Conservation (phyloP, 208 protist species). For the Trypanosoma melophagium region DNA sequence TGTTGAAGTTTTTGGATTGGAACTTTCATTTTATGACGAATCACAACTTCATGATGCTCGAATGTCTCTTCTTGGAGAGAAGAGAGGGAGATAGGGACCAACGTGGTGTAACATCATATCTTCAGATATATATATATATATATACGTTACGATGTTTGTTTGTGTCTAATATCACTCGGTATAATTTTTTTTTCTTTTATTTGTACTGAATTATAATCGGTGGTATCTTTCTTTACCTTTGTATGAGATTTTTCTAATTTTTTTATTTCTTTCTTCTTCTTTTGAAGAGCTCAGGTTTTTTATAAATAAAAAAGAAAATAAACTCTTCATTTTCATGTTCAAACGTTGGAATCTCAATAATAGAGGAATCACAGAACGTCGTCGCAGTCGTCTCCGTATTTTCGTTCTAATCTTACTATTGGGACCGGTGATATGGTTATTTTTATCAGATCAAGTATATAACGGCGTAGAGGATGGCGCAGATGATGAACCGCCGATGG, state of each 20-base stretch:
- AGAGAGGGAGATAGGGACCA: neutral
- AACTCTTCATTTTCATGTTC: conserved; percentile 3
- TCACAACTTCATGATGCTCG: neutral
- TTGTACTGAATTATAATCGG: too few relatives aligned
- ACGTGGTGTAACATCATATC: too few relatives aligned
- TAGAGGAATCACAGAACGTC: too few relatives aligned
- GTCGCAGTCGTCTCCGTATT: too few relatives aligned
- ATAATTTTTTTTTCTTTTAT: too few relatives aligned
- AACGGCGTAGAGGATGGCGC: neutral
- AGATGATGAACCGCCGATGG: neutral
- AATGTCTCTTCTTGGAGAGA: neutral
- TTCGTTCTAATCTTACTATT: neutral
- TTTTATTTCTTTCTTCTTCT: conserved; percentile 18
- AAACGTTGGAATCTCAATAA: neutral
- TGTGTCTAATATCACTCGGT: too few relatives aligned
- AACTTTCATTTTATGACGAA: conserved; percentile 30
- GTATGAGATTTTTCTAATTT: neutral
- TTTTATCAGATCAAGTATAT: neutral
- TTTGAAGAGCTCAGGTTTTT: neutral
- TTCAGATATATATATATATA: too few relatives aligned
- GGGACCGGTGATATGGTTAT: neutral
- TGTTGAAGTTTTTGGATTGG: conserved; percentile 46
- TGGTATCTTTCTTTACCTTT: too few relatives aligned
- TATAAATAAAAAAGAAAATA: conserved; percentile 10
- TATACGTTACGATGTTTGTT: too few relatives aligned